Conservation (phyloP, 1,284 basidiomycete genomes). For the Neonothopanus nambi region DNA sequence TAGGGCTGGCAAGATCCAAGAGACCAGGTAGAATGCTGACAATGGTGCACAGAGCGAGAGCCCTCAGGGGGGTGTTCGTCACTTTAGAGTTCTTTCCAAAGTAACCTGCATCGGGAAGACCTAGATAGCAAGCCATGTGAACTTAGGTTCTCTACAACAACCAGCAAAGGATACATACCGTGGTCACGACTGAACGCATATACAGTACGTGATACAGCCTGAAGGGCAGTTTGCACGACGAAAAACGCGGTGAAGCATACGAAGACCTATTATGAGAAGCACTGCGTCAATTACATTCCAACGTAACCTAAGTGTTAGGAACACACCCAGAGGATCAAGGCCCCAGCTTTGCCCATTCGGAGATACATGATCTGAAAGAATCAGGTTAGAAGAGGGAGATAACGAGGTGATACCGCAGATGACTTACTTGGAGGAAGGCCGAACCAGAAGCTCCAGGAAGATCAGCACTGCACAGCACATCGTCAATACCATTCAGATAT, state of each 20-base stretch:
- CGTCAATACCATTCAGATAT: background rate
- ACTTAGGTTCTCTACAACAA: background rate
- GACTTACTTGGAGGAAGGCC: conserved; percentile 63
- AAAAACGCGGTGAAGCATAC: conserved; percentile 84
- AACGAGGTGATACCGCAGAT: background rate
- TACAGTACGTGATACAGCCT: conserved; percentile 85
- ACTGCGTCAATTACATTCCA: background rate
- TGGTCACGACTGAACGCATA: conserved; percentile 91
- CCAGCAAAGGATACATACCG: conserved; percentile 37
- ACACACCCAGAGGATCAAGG: conserved; percentile 74
- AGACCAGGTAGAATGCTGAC: conserved; percentile 72
- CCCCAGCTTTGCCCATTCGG: conserved; percentile 71
- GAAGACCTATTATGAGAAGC: conserved; percentile 43
- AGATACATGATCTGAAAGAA: conserved; percentile 64
- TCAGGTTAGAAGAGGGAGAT: background rate
- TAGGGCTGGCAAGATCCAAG: conserved; percentile 75
- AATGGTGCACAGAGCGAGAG: conserved; percentile 79
- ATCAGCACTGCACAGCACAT: conserved; percentile 44
- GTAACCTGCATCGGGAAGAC: conserved; percentile 79
- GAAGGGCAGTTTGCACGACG: conserved; percentile 78
- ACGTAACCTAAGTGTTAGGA: conserved; percentile 16
- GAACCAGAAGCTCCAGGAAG: conserved; percentile 67
- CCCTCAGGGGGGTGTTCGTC: conserved; percentile 80
- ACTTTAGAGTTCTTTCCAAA: conserved; percentile 69
- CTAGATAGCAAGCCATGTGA: conserved; percentile 28